phyloP scores from a whole-genome alignment of 345 rosid genomes.

The Luvunga scandens region DNA sequence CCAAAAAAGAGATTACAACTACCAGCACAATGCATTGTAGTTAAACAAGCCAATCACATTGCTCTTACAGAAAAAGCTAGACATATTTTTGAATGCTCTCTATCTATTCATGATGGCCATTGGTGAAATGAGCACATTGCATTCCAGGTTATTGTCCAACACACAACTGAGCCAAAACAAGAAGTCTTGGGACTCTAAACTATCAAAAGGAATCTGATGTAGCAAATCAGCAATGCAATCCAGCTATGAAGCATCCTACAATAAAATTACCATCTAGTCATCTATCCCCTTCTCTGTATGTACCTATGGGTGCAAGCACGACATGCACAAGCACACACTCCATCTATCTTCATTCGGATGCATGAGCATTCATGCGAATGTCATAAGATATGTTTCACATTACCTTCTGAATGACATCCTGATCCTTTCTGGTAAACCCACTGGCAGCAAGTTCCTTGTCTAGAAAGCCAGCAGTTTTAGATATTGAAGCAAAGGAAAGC shows the following conservation, averaged over 20 bases:
- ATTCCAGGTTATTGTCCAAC: not conserved
- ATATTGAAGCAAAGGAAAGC: constrained; percentile 67
- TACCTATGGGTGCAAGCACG: too few species aligned
- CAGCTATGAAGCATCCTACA: not conserved
- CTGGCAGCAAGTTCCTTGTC: constrained; percentile 95
- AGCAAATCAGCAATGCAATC: constrained; percentile 2
- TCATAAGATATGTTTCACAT: constrained; percentile 21
- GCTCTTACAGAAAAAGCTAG: not conserved
- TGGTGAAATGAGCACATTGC: not conserved
- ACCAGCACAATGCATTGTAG: not conserved
- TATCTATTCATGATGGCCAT: not conserved
- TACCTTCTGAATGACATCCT: constrained; percentile 78
- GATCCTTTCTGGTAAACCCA: constrained; percentile 87
- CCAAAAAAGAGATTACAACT: not conserved
- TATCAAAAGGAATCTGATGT: not conserved
- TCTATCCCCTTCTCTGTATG: not conserved
- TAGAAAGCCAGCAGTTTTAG: constrained; percentile 64
- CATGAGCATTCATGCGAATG: not conserved
- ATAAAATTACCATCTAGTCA: not conserved
- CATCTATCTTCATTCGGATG: not conserved
- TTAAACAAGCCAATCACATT: not conserved
- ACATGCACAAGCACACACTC: not conserved
- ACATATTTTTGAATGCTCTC: not conserved
- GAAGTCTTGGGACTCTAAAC: not conserved
- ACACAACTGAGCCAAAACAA: not conserved